These are phyloP conservation scores for Zea mays DNA, from an alignment of 176 grass and related monocot species.

Conservation along the genomic window Zm-B73-REFERENCE-NAM-5.0 NC_050100.1:192958501-192959000, in stretches of 20 bases:
- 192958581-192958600: background rate
- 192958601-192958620: slow-evolving; percentile 23
- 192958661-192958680: slow-evolving; percentile 26
- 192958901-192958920: background rate
- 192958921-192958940: background rate
- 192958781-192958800: no score
- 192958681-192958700: background rate
- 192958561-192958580: background rate
- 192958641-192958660: slow-evolving; percentile 5
- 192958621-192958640: background rate
- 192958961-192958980: slow-evolving; percentile 1
- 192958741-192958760: background rate
- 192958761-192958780: background rate
- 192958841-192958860: background rate
- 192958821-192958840: background rate
- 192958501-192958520: background rate
- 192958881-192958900: background rate
- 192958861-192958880: background rate
- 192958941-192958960: background rate
- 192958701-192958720: slow-evolving; percentile 28
- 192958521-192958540: background rate
- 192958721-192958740: background rate
- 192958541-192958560: background rate
- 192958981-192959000: background rate
- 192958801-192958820: background rate